A percentile compares a stretch with the other conserved stretches of the same genome.
Conservation (phyloP, 2,329 filamentous ascomycete species). For the Lasiodiplodia gonubiensis region DNA sequence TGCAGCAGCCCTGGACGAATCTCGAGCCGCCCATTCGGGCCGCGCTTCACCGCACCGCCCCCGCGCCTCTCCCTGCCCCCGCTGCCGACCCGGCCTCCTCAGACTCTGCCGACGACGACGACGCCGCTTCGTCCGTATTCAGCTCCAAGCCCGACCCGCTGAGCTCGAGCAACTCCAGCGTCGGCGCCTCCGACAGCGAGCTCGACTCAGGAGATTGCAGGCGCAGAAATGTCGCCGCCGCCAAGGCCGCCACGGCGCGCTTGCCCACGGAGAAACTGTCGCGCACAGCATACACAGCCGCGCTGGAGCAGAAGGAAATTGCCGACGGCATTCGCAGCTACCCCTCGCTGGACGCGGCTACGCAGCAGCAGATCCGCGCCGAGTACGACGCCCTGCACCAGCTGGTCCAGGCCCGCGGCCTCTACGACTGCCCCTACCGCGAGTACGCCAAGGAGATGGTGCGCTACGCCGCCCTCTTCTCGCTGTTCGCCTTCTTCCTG, state of each 20-base stretch:
- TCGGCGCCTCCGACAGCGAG: slow-evolving; percentile 7
- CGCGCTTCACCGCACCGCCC: slow-evolving; percentile 47
- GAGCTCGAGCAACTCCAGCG: slow-evolving; percentile 22
- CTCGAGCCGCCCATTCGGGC: slow-evolving; percentile 64
- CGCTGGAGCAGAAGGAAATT: slow-evolving; percentile 46
- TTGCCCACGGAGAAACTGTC: slow-evolving; percentile 34
- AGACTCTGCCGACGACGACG: background rate
- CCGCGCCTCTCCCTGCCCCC: background rate
- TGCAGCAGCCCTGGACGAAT: slow-evolving; percentile 62
- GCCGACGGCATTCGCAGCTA: slow-evolving; percentile 46
- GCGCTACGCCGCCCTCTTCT: slow-evolving; percentile 62
- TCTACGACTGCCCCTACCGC: slow-evolving; percentile 64
- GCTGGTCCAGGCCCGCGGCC: slow-evolving; percentile 59
- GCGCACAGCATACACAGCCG: slow-evolving; percentile 41
- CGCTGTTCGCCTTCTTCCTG: slow-evolving; percentile 54
- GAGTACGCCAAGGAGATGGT: slow-evolving; percentile 64
- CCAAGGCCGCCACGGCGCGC: slow-evolving; percentile 4
- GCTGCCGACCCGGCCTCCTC: slow-evolving; percentile 14
- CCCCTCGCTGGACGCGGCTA: slow-evolving; percentile 60
- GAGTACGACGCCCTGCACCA: slow-evolving; percentile 65
- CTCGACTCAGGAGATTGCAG: background rate
- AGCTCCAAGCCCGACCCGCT: slow-evolving; percentile 7
- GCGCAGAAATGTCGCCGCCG: background rate
- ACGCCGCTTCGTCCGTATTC: slow-evolving; percentile 10
- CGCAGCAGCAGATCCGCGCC: slow-evolving; percentile 60